These are phyloP conservation scores for Typha latifolia DNA, from an alignment of 176 grass and related monocot genomes.

Conservation along the genomic window DNA sequence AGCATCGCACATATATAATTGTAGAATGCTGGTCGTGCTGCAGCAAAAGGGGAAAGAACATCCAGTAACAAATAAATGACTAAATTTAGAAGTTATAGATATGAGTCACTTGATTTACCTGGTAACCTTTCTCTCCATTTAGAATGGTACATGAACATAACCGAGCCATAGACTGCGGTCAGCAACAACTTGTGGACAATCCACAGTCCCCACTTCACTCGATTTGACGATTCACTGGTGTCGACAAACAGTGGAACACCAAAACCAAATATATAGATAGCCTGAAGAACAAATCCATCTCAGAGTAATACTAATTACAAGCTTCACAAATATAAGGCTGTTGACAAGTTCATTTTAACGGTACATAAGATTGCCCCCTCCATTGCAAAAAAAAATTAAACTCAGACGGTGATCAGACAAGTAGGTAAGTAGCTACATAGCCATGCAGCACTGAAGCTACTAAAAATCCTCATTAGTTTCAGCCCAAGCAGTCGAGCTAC, in stretches of 20 bases:
- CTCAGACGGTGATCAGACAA: too few species aligned
- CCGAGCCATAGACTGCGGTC: slow-evolving; percentile 70
- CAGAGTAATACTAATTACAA: slow-evolving; percentile 10
- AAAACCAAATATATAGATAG: slow-evolving; percentile 87
- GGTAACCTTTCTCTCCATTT: slow-evolving; percentile 92
- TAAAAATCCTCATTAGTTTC: neutral
- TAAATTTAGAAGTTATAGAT: neutral
- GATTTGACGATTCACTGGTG: slow-evolving; percentile 52
- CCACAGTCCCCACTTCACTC: slow-evolving; percentile 85
- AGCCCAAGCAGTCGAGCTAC: neutral
- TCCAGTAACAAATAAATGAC: slow-evolving; percentile 6
- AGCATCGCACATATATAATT: slow-evolving; percentile 84
- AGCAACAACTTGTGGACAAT: slow-evolving; percentile 83
- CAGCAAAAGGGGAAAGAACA: slow-evolving; percentile 21
- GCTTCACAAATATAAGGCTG: neutral
- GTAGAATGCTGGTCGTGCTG: slow-evolving; percentile 97
- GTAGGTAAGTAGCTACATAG: too few species aligned
- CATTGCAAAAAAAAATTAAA: too few species aligned
- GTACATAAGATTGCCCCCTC: neutral
- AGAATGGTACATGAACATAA: slow-evolving; percentile 92
- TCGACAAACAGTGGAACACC: slow-evolving; percentile 70
- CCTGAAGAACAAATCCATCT: slow-evolving; percentile 38
- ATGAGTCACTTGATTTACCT: slow-evolving; percentile 35
- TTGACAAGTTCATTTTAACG: neutral
- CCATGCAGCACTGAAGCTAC: neutral